phyloP scores from a whole-genome alignment of 2,329 filamentous ascomycete species.

The Sporothrix sp. region DNA sequence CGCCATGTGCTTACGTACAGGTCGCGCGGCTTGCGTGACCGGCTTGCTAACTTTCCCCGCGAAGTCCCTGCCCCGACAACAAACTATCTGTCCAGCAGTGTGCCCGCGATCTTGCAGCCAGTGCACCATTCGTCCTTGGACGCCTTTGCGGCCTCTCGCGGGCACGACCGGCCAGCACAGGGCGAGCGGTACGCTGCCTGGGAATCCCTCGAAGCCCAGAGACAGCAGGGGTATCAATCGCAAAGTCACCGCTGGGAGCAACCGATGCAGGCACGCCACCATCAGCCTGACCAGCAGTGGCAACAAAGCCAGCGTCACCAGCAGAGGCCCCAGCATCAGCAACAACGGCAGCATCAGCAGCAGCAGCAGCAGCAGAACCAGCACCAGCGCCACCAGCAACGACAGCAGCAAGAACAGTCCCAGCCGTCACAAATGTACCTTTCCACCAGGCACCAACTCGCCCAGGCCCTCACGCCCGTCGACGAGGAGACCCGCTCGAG shows the following conservation, averaged over 20 bases:
- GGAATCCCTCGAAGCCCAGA: constrained; percentile 13
- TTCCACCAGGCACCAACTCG: background rate
- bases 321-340: constrained; percentile 2
- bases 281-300: background rate
- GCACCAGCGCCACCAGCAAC: background rate
- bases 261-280: background rate
- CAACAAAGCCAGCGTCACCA: background rate
- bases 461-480: background rate
- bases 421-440: background rate
- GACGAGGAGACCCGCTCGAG: constrained; percentile 18
- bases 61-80: constrained; percentile 36
- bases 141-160: background rate
- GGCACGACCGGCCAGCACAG: constrained; percentile 1
- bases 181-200: constrained; percentile 15
- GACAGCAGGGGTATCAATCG: constrained; percentile 10
- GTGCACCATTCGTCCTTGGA: background rate
- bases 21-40: constrained; percentile 36
- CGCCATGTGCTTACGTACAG: constrained; percentile 38
- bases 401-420: background rate
- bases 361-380: background rate
- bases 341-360: constrained; percentile 5
- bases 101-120: constrained; percentile 14
- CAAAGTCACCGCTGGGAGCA: constrained; percentile 11
- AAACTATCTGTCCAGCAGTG: constrained; percentile 30
- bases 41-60: constrained; percentile 34